These are phyloP conservation scores for Hanseniaspora meyeri DNA, from an alignment of 805 yeast genomes.

Conservation along the genomic window DNA sequence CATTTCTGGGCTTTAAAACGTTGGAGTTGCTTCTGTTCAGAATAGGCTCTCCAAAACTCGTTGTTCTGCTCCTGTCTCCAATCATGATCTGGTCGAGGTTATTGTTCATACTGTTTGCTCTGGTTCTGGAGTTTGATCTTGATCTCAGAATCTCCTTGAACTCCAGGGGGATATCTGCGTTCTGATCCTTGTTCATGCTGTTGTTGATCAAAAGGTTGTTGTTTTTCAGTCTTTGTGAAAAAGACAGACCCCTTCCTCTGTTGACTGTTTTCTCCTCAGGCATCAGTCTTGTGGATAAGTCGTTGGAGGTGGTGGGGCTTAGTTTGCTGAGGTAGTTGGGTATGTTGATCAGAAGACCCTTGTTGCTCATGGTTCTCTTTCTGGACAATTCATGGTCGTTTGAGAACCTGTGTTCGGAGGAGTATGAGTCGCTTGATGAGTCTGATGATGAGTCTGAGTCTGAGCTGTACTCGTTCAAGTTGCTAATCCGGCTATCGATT, in stretches of 20 bases:
- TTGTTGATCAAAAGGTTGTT: conserved; percentile 5
- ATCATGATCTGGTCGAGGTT: neutral
- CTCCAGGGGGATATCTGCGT: conserved; percentile 9
- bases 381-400: neutral
- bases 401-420: neutral
- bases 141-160: conserved; percentile 6
- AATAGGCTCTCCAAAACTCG: neutral
- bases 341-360: conserved; percentile 9
- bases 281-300: neutral
- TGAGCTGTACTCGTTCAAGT: neutral
- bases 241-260: neutral
- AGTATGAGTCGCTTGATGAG: neutral
- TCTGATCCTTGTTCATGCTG: neutral
- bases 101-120: conserved; percentile 1
- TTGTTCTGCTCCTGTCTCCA: neutral
- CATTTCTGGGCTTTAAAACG: neutral
- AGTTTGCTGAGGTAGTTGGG: conserved; percentile 7
- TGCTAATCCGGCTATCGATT: neutral
- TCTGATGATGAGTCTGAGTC: neutral
- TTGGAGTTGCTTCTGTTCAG: neutral
- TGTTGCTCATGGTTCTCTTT: conserved; percentile 3
- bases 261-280: neutral
- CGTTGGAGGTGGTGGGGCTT: conserved; percentile 7
- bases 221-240: conserved; percentile 3
- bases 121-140: conserved; percentile 11